Conservation (phyloP, 441 rosid species). For the Jatropha podagrica region DNA sequence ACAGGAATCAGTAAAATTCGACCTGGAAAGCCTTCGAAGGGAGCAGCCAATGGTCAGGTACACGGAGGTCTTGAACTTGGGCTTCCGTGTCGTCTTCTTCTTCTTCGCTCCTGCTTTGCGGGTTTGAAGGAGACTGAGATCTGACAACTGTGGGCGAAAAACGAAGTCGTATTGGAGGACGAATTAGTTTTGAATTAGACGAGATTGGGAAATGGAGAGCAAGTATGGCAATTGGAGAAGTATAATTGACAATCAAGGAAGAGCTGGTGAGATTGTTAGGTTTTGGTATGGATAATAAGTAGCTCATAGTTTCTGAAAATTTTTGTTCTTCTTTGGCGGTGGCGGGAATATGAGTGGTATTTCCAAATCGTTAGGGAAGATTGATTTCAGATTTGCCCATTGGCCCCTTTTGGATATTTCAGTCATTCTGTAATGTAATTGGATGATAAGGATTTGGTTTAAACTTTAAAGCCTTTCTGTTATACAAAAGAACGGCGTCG, state of each 20-base stretch:
- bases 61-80: constrained; percentile 51
- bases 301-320: constrained; percentile 4
- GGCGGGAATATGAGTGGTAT: constrained; percentile 16
- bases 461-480: background rate
- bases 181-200: constrained; percentile 11
- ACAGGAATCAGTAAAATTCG: background rate
- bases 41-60: constrained; percentile 63
- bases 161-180: constrained; percentile 11
- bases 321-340: background rate
- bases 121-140: constrained; percentile 31
- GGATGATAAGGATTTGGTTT: background rate
- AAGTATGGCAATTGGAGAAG: constrained; percentile 3
- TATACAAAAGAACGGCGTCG: background rate
- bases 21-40: constrained; percentile 76
- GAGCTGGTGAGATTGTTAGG: background rate
- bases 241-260: background rate
- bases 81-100: constrained; percentile 33
- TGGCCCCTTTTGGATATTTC: background rate
- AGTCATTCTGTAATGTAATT: background rate
- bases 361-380: background rate
- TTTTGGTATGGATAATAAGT: background rate
- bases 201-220: constrained; percentile 10
- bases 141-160: constrained; percentile 12
- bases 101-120: constrained; percentile 26
- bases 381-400: background rate